A percentile compares a stretch with the other conserved stretches of the same genome.
phyloP scores from a whole-genome alignment of 163 green algal species.

The Chlorella variabilis region DNA sequence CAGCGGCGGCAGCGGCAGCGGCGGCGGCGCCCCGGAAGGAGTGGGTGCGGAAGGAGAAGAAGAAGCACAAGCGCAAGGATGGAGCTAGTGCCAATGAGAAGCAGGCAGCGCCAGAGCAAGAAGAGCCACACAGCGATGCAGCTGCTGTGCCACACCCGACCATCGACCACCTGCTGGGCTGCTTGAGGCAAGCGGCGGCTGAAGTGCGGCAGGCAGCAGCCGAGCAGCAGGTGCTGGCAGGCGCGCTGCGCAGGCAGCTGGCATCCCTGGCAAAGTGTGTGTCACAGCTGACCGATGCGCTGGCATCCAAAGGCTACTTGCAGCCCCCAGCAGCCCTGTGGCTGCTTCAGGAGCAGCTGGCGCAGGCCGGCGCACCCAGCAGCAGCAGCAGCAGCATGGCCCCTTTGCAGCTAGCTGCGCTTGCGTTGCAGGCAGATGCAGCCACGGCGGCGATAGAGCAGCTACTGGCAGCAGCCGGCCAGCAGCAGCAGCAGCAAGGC shows the following conservation, averaged over 20 bases:
- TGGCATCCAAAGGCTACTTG: not conserved
- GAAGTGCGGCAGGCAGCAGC: not conserved
- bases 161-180: no score
- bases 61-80: conserved; percentile 7
- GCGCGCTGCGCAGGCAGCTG: not conserved
- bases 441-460: not conserved
- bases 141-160: no score
- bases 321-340: not conserved
- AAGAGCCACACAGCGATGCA: no score
- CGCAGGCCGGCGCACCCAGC: not conserved
- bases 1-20: no score
- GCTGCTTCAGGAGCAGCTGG: not conserved
- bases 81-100: not conserved
- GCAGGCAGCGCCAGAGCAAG: not conserved
- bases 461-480: not conserved
- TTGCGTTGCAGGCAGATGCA: conserved; percentile 9
- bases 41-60: not conserved
- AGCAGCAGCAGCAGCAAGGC: not conserved
- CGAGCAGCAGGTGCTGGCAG: not conserved
- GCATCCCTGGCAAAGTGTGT: not conserved
- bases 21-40: not conserved
- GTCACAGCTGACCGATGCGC: not conserved
- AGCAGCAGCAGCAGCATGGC: not conserved
- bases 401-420: not conserved
- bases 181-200: not conserved